Base-by-base conservation (phyloP, 805 yeast genomes). In the Komagataella phaffii region DNA sequence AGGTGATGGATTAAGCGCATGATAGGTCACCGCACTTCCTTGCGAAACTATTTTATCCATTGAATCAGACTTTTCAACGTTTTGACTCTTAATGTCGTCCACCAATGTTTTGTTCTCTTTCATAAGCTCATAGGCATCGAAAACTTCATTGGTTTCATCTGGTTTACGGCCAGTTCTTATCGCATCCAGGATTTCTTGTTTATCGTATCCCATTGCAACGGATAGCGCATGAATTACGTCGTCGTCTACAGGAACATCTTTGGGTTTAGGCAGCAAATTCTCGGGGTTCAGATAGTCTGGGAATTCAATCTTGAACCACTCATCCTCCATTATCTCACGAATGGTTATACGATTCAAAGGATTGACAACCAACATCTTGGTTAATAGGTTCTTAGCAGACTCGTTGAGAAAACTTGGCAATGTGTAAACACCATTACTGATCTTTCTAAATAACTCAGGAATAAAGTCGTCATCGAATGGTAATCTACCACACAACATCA, bases 381-480 rank as follows among this genome's bases (percentile, higher is more conserved):
- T 85, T 54, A 90, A 76, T 58, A 90, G 67, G 59, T 80, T 79
- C 59, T 88, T 83, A 3, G 97, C 95, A 4, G 96, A 97, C 0
- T 79, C 73, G 18, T 95, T 84, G 54, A 90, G 71, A 63, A 84
- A 89, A 59, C 85, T 86, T 17, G 98, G 98, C 54, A 90, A 73
- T 0, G 95, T 81, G 68, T 89, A 91, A 50, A 88, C 91, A 66
- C 98, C 98, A 62, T 88, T 86, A 61, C 88, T 80, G 62, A 90
- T 91, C 61, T 89, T 88, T 65, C 89, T 89, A 73, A 91, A 90
- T 55, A 90, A 73, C 1, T 93, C 95, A 6, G 98, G 98, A 52
- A 90, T 91, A 64, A 88, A 85, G 63, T 90, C 98, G 67, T 90
- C 98, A 67, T 90, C 98, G 65, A 90, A 90, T 12, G 98, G 98